Evolutionary conservation across 805 yeast genomes (phyloP).

Genomic region (Clavispora phyllophila): DNA sequence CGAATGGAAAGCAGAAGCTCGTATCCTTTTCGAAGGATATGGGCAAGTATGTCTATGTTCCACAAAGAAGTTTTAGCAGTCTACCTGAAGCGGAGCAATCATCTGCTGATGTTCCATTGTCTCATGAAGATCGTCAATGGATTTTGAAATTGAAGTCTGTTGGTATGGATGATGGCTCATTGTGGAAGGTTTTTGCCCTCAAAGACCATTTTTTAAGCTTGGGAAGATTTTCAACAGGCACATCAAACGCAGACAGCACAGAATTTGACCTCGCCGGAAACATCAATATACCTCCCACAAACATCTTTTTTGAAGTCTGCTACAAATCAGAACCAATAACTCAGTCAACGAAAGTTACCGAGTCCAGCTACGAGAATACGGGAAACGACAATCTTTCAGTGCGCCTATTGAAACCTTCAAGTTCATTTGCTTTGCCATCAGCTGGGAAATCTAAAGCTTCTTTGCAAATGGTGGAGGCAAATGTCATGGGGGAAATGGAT

Average conservation of each 20-base stretch:
- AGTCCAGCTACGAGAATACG: slow-evolving; percentile 15
- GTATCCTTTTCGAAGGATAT: slow-evolving; percentile 28
- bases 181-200: slow-evolving; percentile 78
- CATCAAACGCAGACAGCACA: slow-evolving; percentile 8
- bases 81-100: background rate
- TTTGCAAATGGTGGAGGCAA: slow-evolving; percentile 36
- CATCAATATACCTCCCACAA: slow-evolving; percentile 24
- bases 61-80: background rate
- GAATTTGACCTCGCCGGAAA: slow-evolving; percentile 15
- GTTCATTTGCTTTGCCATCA: slow-evolving; percentile 27
- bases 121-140: slow-evolving; percentile 68
- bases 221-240: slow-evolving; percentile 6
- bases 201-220: slow-evolving; percentile 58
- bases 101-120: slow-evolving; percentile 29
- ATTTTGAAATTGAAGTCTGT: slow-evolving; percentile 61
- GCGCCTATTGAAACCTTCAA: slow-evolving; percentile 14
- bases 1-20: slow-evolving; percentile 16
- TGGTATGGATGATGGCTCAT: slow-evolving; percentile 67
- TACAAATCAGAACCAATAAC: slow-evolving; percentile 34
- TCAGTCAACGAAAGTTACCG: slow-evolving; percentile 15
- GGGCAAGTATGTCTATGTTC: slow-evolving; percentile 32
- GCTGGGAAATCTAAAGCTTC: slow-evolving; percentile 31
- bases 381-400: slow-evolving; percentile 10
- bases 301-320: slow-evolving; percentile 33
- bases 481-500: slow-evolving; percentile 43